Conservation (phyloP, 192 early-diverging fungal genomes). For the Backusella luteola region DNA sequence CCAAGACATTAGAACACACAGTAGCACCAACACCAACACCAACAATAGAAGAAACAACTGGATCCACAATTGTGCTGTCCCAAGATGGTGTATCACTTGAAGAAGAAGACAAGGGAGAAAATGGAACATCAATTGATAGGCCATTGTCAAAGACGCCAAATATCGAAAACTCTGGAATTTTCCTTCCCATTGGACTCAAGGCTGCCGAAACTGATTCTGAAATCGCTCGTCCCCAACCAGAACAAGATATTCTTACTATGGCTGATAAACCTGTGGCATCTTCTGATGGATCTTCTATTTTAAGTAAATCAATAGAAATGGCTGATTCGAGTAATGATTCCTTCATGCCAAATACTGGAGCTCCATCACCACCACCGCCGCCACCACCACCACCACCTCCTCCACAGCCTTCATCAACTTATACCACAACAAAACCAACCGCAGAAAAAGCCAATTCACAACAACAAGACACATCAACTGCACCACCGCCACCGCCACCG, state of each 20-base stretch:
- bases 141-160: background rate
- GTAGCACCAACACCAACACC: background rate
- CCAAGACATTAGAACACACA: background rate
- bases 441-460: background rate
- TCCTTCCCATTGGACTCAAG: background rate
- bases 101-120: background rate
- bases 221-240: background rate
- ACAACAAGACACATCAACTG: background rate
- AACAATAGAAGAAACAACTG: slow-evolving; percentile 22
- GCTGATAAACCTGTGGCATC: background rate
- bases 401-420: background rate
- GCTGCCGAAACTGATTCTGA: background rate
- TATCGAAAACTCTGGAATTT: background rate
- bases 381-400: slow-evolving; percentile 28
- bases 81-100: slow-evolving; percentile 11
- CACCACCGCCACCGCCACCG: background rate
- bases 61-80: background rate
- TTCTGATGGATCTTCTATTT: background rate
- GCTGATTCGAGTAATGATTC: background rate
- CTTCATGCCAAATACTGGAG: background rate
- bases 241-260: background rate
- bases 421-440: slow-evolving; percentile 7
- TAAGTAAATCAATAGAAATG: background rate
- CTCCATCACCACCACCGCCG: slow-evolving; percentile 5
- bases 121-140: background rate